Evolutionary conservation across 345 rosid species (phyloP), one percentile per base, ranked within the genome.

Genomic region (Acer campestre): DNA sequence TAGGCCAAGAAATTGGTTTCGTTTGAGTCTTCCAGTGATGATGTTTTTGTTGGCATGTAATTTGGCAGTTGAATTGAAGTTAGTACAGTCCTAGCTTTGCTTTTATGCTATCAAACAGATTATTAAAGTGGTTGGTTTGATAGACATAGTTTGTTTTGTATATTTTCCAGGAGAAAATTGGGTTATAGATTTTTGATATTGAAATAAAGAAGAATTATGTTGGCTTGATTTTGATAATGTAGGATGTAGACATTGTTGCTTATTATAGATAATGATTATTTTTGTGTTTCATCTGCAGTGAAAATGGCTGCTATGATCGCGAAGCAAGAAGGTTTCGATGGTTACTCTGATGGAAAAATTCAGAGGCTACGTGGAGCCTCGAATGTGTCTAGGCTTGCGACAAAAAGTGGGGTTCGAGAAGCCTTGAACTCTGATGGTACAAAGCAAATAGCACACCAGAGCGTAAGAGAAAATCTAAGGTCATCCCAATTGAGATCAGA

Each of bases 281-380:
- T 59, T 48, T 40, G 55, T 72, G 14, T 44, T 75, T 58, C 27
- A n/a, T 68, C 56, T 80, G 84, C 83, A 78, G 89, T 66, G 76
- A 79, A 31, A 56, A 85, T 86, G 91, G 79, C 78, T 7, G 84
- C 85, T n/a, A 63, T 78, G 77, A 73, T 83, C 61, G 81, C 83
- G 25, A 75, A 81, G 71, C 70, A 42, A 62, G 80, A 73, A 9
- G 61, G 64, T 55, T 64, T 75, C 16, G 48, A 75, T 29, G 16
- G 65, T 61, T 65, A 67, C 71, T 22, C n/a, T n/a, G 67, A 31
- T 59, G 48, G 46, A 11, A 56, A 67, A 65, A 48, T 49, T 74
- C 78, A 58, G 77, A 74, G 66, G 44, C 23, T 66, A 20, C 17
- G 18, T 4, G 73, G 71, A 67, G 7, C 69, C 31, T 38, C 64